phyloP scores from a whole-genome alignment of 768 basidiomycete genomes.

The Russula abietina region DNA sequence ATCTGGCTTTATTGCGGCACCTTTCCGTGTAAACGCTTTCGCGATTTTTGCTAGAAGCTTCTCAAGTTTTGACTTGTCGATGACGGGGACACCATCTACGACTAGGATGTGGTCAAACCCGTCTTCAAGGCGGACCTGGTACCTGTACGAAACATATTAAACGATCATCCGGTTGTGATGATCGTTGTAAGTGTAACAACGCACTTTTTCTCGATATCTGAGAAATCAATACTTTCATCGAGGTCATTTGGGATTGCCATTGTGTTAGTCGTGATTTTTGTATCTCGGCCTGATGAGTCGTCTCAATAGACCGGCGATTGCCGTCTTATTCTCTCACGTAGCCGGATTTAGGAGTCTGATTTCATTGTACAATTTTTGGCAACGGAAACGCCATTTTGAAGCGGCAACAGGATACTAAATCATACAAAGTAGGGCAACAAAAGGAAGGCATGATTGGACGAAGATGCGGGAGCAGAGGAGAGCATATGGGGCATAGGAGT shows the following conservation, averaged over 20 bases:
- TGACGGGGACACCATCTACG: slow-evolving; percentile 86
- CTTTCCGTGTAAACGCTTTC: slow-evolving; percentile 81
- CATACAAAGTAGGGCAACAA: not conserved
- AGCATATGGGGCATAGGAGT: not conserved
- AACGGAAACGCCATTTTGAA: not conserved
- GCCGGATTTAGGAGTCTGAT: not conserved
- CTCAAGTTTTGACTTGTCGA: slow-evolving; percentile 80
- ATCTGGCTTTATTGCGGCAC: slow-evolving; percentile 66
- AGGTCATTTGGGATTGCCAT: slow-evolving; percentile 15
- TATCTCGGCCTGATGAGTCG: not conserved
- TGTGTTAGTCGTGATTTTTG: not conserved
- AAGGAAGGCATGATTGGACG: not conserved
- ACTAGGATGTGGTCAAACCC: slow-evolving; percentile 88
- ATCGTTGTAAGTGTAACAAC: not conserved
- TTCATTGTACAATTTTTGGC: not conserved
- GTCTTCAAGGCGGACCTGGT: slow-evolving; percentile 76
- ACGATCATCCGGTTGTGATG: not conserved
- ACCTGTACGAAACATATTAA: slow-evolving; percentile 44
- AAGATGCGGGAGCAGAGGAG: not conserved
- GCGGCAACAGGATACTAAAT: not conserved
- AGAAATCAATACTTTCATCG: slow-evolving; percentile 24
- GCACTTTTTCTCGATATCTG: slow-evolving; percentile 26
- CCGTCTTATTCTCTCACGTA: not conserved
- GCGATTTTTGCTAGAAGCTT: slow-evolving; percentile 73
- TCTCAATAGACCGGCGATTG: slow-evolving; percentile 6